Percentiles rank a stretch among this genome's conserved stretches.
Evolutionary conservation across 208 protist species (phyloP).

Genomic region (Angomonas deanei): DNA sequence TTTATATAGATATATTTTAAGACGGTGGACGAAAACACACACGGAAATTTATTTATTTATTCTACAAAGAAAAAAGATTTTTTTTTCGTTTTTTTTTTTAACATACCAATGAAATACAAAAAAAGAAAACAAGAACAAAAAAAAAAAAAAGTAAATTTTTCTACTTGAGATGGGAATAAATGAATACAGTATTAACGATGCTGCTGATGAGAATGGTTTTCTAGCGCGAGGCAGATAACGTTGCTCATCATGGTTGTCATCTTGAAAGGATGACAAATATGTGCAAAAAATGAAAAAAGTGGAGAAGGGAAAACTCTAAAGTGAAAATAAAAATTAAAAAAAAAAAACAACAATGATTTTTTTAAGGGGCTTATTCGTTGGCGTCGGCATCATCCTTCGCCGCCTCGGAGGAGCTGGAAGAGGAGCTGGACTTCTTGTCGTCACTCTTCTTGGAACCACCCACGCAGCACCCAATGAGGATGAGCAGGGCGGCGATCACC

Average conservation of each 20-base stretch:
- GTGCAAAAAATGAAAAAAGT: background rate
- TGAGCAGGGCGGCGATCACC: conserved; percentile 29
- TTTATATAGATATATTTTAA: conserved; percentile 2
- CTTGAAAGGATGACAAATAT: background rate
- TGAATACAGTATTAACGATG: background rate
- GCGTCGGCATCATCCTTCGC: background rate
- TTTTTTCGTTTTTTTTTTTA: background rate
- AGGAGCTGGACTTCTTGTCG: background rate
- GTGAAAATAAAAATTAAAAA: background rate
- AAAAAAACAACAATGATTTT: conserved; percentile 2
- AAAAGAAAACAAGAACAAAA: conserved; percentile 1
- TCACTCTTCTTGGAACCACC: conserved; percentile 1
- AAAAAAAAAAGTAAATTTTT: no score
- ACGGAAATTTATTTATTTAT: no score
- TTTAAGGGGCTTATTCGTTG: background rate
- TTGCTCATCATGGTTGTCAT: no score
- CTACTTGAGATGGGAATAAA: background rate
- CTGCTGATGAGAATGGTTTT: background rate
- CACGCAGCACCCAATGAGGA: conserved; percentile 10
- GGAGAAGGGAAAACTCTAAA: background rate
- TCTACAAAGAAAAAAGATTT: background rate
- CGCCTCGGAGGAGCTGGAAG: background rate
- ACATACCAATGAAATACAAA: background rate
- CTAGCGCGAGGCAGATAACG: background rate
- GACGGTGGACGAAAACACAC: no score